These are phyloP conservation scores for Aspergillus tamarii DNA, from an alignment of 2,329 filamentous ascomycete genomes.

Conservation along the genomic window DNA sequence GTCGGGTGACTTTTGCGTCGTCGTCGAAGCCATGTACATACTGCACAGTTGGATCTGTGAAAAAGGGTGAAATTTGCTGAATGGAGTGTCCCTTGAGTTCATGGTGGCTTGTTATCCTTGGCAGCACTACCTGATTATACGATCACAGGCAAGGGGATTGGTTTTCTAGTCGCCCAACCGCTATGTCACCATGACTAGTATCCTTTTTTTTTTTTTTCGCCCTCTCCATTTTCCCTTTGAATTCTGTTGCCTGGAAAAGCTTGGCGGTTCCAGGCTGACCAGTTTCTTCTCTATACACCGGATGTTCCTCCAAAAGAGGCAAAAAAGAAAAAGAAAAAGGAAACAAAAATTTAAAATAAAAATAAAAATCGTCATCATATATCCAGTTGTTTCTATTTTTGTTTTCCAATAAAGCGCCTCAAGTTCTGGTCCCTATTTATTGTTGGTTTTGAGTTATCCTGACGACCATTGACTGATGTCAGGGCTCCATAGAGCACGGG, in stretches of 20 bases:
- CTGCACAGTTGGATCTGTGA: neutral
- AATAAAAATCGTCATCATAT: neutral
- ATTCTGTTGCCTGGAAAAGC: slow-evolving; percentile 16
- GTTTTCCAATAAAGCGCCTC: neutral
- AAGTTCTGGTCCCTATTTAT: neutral
- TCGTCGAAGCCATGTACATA: neutral
- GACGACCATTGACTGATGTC: neutral
- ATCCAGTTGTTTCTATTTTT: slow-evolving; percentile 6
- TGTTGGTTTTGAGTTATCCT: neutral
- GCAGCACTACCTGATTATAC: neutral
- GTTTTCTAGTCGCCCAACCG: neutral
- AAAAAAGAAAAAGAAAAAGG: neutral
- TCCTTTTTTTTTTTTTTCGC: neutral
- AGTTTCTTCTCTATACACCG: neutral
- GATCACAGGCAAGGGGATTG: neutral
- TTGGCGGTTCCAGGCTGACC: slow-evolving; percentile 7
- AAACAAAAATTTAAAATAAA: neutral
- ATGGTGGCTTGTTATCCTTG: slow-evolving; percentile 3
- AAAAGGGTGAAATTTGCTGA: neutral
- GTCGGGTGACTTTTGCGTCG: slow-evolving; percentile 11
- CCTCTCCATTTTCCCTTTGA: neutral
- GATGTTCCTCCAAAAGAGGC: neutral
- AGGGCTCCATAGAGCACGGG: neutral
- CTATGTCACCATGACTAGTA: neutral
- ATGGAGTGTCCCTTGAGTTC: neutral